Base-by-base conservation (phyloP, 2,329 filamentous ascomycete species). In the Cadophora luteo-olivacea region DNA sequence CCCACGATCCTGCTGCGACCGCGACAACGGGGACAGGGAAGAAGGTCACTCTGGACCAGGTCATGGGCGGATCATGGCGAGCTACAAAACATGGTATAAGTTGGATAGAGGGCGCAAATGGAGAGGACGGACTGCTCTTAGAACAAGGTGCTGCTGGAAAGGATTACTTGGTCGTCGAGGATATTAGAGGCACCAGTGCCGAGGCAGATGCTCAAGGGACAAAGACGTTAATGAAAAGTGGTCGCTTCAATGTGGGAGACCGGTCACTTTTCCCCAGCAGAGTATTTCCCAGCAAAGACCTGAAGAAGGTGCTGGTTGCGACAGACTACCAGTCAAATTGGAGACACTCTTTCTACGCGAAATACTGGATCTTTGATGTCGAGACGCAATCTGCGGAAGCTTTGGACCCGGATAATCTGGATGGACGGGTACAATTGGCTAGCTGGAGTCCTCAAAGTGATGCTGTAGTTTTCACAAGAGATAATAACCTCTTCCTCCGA, bases 301-400 rank as follows among this genome's bases (percentile, higher is more conserved):
- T 97, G 79, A 93, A 90, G 75, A 95, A 92, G 78, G 93, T 99
- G 3, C 85, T 99, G 63, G 82, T 97, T n/a, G 86, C 89, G 61
- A 93, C 93, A 9, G 84, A 93, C 64, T 78, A 83, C 25, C 81
- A 92, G 79, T 88, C 87, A 75, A 94, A 96, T 75, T 99, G 94
- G 91, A 89, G 96, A 72, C 92, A 98, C 79, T 98, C 95, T 0
- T 94, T 88, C 76, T 94, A 90, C 11, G 95, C 91, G 0, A 84
- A 86, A 32, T 99, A 97, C 82, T 99, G 92, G 89, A 89, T 99
- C 69, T 92, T 97, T 72, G 92, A 99, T 77, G 96, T 99, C 32
- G 88, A 87, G 38, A 90, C 89, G 0, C 94, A 97, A 78, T 86
- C 82, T 0, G 92, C 86, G 1, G 86, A 97, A 79, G 89, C 96